Conservation (phyloP, 2,329 filamentous ascomycete species). For the Herpotrichia juniperi region DNA sequence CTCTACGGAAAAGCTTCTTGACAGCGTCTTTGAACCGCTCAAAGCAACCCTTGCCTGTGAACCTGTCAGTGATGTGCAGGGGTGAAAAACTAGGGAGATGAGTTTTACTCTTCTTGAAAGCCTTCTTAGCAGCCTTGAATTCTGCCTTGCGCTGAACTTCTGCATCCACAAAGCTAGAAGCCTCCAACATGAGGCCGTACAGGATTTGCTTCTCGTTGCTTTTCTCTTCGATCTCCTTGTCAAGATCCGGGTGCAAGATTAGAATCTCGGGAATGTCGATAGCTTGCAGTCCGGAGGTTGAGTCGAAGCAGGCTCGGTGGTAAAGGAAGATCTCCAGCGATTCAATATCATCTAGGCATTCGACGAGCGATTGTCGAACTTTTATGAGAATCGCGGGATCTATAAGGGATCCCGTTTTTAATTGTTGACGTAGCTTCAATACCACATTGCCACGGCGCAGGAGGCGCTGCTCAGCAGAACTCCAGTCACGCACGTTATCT, state of each 20-base stretch:
- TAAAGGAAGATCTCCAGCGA: slow-evolving; percentile 17
- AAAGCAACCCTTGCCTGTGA: too few relatives aligned
- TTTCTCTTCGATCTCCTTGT: background rate
- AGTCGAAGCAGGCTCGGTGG: slow-evolving; percentile 10
- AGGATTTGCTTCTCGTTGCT: too few relatives aligned
- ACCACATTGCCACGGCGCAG: slow-evolving; percentile 16
- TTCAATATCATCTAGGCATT: slow-evolving; percentile 8
- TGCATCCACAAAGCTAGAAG: background rate
- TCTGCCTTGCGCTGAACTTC: background rate
- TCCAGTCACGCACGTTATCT: slow-evolving; percentile 19
- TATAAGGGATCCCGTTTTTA: slow-evolving; percentile 6
- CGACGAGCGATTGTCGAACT: slow-evolving; percentile 17
- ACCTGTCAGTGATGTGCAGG: too few relatives aligned
- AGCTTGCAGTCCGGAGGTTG: slow-evolving; percentile 7
- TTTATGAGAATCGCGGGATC: slow-evolving; percentile 20
- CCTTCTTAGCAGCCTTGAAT: too few relatives aligned
- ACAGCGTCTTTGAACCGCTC: too few relatives aligned
- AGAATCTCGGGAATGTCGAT: slow-evolving; percentile 15
- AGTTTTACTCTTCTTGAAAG: too few relatives aligned
- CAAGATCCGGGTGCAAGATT: slow-evolving; percentile 16
- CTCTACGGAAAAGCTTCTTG: too few relatives aligned
- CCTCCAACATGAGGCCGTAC: too few relatives aligned
- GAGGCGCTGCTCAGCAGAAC: slow-evolving; percentile 13
- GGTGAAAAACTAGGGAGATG: too few relatives aligned
- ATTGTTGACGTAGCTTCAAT: slow-evolving; percentile 5